Evolutionary conservation across 345 rosid species (phyloP), one percentile per base, ranked within the genome.

Genomic region (Eucalyptus coolabah): DNA sequence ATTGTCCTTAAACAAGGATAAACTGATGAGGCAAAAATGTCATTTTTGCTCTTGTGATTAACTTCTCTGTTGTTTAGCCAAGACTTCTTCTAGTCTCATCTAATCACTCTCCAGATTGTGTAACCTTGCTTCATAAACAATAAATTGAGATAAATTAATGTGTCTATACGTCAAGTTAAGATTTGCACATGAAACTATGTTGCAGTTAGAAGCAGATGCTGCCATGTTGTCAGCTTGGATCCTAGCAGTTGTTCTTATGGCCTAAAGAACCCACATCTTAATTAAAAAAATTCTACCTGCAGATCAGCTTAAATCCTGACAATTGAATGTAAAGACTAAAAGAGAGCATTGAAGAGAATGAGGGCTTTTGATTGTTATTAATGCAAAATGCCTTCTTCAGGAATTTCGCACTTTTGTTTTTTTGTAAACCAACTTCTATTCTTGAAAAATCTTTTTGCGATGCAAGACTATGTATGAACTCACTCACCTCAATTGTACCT

Each of bases 301-400:
- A 0, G 17, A 12, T 60, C 17, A 50, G 17, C 51, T 0, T 60
- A 0, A 13, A 5, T 50, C 53, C 53, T 50, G 7, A 0, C 18
- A 11, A 0, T 24, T 56, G 63, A 24, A 56, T 56, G 6, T 24
- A 9, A 0, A 56, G 2, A 56, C 63, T 56, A 56, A 24, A 56
- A 23, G 14, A 0, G 63, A 56, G 63, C 14, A 56, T 56, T 4
- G 30, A 56, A 56, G 63, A 56, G 30, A 56, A 4, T 5, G 6
- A 10, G 3, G 0, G 63, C 3, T 24, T 56, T 56, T 24, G 30
- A 24, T 0, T 24, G 63, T 56, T 56, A 10, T 10, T 10, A 19
- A 19, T 53, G 24, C 0, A 53, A 0, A 19, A 0, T 53, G 24
- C 7, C 56, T 1, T 0, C 56, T 53, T 4, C 2, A 7, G 56